Conservation (phyloP, 192 early-diverging fungal genomes). For the Dimargaris xerosporica region DNA sequence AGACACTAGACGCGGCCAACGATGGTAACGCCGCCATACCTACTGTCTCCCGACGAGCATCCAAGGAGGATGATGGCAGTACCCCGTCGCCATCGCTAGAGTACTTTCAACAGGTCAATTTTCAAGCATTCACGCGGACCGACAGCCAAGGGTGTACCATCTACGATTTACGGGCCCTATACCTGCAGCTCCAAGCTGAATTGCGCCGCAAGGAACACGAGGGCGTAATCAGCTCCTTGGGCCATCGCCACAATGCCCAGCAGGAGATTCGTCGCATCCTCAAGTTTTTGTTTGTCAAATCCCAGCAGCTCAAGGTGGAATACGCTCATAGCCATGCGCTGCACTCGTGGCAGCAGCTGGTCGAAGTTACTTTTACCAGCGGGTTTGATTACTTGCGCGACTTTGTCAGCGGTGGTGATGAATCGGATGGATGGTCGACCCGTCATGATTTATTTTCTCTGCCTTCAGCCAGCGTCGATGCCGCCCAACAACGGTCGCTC, state of each 20-base stretch:
- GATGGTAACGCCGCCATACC: too few species aligned
- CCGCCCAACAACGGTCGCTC: too few species aligned
- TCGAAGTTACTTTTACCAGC: constrained; percentile 51
- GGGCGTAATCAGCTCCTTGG: constrained; percentile 26
- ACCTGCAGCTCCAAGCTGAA: constrained; percentile 34
- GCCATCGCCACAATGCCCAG: constrained; percentile 31
- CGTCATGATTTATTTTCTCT: not conserved
- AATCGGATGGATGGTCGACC: not conserved
- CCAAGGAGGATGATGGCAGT: not conserved
- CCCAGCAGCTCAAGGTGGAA: constrained; percentile 51
- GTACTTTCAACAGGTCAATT: constrained; percentile 19
- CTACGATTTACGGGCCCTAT: constrained; percentile 58
- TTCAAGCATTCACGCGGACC: constrained; percentile 27
- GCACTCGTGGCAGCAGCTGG: constrained; percentile 67
- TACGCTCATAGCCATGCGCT: constrained; percentile 50
- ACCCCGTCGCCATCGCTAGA: not conserved
- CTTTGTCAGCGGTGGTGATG: not conserved
- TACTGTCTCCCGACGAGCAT: too few species aligned
- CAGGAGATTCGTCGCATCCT: constrained; percentile 42
- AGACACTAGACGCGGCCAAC: not conserved
- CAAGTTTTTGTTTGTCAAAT: constrained; percentile 49
- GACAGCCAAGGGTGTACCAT: constrained; percentile 41
- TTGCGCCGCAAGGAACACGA: constrained; percentile 26
- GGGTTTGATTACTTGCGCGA: constrained; percentile 41
- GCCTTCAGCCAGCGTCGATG: not conserved